Base-by-base conservation (phyloP, 176 grass and related monocot genomes). In the Hsuehochloa calcarea region DNA sequence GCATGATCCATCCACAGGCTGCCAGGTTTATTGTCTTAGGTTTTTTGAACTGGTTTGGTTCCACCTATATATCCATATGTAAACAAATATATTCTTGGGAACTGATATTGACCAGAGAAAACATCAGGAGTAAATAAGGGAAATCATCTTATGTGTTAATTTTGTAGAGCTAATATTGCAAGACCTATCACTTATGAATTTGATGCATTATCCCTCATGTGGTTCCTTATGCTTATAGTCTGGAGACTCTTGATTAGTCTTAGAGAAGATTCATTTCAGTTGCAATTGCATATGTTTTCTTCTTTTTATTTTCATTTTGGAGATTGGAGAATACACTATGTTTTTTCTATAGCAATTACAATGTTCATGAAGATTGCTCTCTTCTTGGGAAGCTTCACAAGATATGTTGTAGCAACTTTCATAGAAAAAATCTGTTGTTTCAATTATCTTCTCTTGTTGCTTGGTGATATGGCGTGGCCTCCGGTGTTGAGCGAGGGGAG, bases 31-130 rank as follows among this genome's bases (percentile, higher is more conserved):
- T n/a, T 38, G 4, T 6, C 17, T 4, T 52, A 78, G 47, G 1
- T 68, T 31, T 64, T 52, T 60, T 14, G 52, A 63, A 45, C 29
- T 35, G 38, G 20, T 59, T 29, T 9, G 8, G 16, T 73, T n/a
- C 61, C 25, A 38, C 37, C n/a, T 51, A 78, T 34, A 47, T 60
- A 34, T 34, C 31, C 31, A 34, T 34, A 34, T 34, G 31, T 34
- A 34, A 34, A 34, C 31, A 34, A 34, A n/a, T 51, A 38, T 35
- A 40, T 59, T 76, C 51, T 40, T 55, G 49, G 9, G 16, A 65
- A 29, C 17, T 76, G n/a, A 31, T 67, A 41, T 74, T 68, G 29
- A 75, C 62, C 10, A 49, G 31, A 75, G 14, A 76, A 82, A 87
- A 26, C 41, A 34, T 71, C 52, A 39, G 40, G 40, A 79, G 25